Evolutionary conservation across 225 moss, liverwort and hornwort species (phyloP), one percentile per base, ranked within the genome.

Genomic region (Lunularia cruciata): DNA sequence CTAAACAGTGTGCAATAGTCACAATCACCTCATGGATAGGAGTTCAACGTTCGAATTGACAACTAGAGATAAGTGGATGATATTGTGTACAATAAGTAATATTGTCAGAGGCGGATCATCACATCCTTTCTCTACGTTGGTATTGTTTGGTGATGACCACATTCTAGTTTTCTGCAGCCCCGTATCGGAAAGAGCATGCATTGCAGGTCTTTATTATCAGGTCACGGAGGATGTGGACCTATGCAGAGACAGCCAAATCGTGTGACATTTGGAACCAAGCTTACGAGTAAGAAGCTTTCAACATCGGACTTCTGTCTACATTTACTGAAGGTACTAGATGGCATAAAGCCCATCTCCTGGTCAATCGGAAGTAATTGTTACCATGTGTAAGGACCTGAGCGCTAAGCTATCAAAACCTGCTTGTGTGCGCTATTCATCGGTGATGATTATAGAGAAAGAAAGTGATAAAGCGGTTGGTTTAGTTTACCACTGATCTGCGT

Each of bases 81-180:
- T 42, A 19, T 39, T 23, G 39, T 64, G 45, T 64, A 64, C 45
- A 64, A 39, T 64, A 64, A 43, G 39, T 45, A 8, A 39, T n/a
- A n/a, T n/a, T 40, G 46, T 31, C 46, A 28, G 26, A 64, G 30
- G 46, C 45, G 46, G 63, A 64, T 15, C 63, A 46, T 46, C 63
- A 64, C 63, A n/a, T n/a, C n/a, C 63, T 28, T 63, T 40, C 0
- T 30, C 5, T 39, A 37, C 30, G 20, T 46, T 45, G 16, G 11
- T 64, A 45, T 0, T 61, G 27, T 30, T 23, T 26, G 63, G 45
- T 47, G 63, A 47, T 45, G 19, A 40, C 25, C 25, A 62, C 40
- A 39, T 42, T 42, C 25, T 62, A 27, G 20, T 32, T 3, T 6
- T 57, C 9, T 34, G 28, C 32, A 57, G 57, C 19, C 18, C 33